Evolutionary conservation across 139 green algal species (phyloP), one percentile per base, ranked within the genome.

Genomic region (Volvox africanus): DNA sequence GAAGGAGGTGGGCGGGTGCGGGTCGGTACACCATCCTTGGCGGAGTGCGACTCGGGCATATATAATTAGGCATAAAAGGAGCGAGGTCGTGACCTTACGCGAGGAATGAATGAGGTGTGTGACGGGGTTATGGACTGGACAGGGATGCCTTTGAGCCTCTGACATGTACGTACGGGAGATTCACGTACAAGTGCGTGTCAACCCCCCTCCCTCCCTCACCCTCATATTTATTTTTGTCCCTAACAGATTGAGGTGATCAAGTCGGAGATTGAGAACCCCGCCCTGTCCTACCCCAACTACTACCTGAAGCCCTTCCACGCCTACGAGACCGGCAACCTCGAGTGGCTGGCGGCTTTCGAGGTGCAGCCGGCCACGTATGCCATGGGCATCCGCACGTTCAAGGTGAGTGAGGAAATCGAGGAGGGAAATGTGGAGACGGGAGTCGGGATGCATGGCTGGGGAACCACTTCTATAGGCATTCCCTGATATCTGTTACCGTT

Each of bases 241-340:
- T 20, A 18, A 12, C 73, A 95, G 93, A 62, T 96, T 21, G 37
- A 94, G 32, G 85, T 62, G 2, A 90, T 95, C 36, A 94, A 94
- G 75, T 61, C 90, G 28, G 87, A 96, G 88, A 36, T 97, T 21
- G 94, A 97, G 89, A 65, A 96, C 61, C 78, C 83, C 21, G 16
- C 22, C 30, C 18, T 97, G 5, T 0, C 21, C 16, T 98, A 97
- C 92, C 96, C 96, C 0, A 69, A 71, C 67, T 98, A 98, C 92
- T 98, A 97, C 92, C 92, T 94, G 0, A 68, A 94, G 85, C 94
- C 96, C n/a, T 98, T 98, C 94, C 96, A 98, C 89, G 93, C 94
- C 36, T 98, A 97, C 92, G 88, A 95, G 2, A 77, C 86, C 2
- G 93, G 92, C 61, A 94, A 93, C 89, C 86, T 94, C 30, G 89